phyloP scores from a whole-genome alignment of 371 early-diverging fungal species.

The Pancytospora philotis region DNA sequence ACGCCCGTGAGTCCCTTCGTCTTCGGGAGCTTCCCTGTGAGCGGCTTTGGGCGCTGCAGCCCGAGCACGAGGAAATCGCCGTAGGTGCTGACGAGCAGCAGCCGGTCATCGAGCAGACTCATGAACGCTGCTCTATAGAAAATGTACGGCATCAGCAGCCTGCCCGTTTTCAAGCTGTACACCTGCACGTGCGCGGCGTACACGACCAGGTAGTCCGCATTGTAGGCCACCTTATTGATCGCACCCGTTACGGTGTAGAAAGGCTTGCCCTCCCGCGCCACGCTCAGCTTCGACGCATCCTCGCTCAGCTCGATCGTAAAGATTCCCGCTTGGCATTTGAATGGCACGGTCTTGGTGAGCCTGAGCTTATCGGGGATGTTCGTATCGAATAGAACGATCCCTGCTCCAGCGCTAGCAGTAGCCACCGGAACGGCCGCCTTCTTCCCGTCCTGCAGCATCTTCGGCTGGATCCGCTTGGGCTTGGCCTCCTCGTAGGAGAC shows the following conservation, averaged over 20 bases:
- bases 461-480: constrained; percentile 13
- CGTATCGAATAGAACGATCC: constrained; percentile 33
- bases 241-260: constrained; percentile 39
- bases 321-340: constrained; percentile 16
- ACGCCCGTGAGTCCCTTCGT: constrained; percentile 21
- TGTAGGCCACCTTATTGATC: constrained; percentile 31
- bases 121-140: constrained; percentile 27
- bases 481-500: neutral
- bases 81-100: constrained; percentile 36
- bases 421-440: neutral
- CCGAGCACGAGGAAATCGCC: constrained; percentile 40
- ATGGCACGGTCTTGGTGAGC: constrained; percentile 6
- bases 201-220: constrained; percentile 28
- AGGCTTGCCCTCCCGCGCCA: constrained; percentile 29
- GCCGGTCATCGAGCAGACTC: constrained; percentile 31
- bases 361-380: constrained; percentile 9
- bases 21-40: neutral
- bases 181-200: constrained; percentile 29
- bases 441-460: neutral
- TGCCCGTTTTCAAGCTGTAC: constrained; percentile 47
- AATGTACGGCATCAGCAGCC: constrained; percentile 48
- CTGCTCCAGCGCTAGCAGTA: neutral
- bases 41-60: neutral
- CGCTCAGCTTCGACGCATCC: constrained; percentile 17
- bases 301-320: constrained; percentile 30